These are phyloP conservation scores for Olyra latifolia DNA, from an alignment of 176 grass and related monocot genomes.

Conservation along the genomic window DNA sequence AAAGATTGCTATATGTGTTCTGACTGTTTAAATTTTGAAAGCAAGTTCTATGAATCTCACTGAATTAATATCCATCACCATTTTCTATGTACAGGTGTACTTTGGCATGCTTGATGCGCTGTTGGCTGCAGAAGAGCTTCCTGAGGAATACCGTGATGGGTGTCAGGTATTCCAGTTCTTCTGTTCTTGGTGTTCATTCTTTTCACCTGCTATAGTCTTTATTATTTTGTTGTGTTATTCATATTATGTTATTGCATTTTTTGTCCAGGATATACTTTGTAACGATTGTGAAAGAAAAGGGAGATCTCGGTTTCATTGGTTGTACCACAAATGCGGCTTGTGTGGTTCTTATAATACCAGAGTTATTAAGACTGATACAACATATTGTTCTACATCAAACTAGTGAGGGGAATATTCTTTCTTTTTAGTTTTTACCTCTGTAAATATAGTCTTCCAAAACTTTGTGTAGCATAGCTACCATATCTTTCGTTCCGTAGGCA, in stretches of 20 bases:
- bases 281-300: slow-evolving; percentile 94
- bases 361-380: slow-evolving; percentile 82
- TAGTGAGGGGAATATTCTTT: slow-evolving; percentile 30
- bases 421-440: slow-evolving; percentile 32
- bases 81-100: slow-evolving; percentile 68
- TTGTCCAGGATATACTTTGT: slow-evolving; percentile 80
- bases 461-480: slow-evolving; percentile 35
- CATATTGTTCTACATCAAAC: slow-evolving; percentile 58
- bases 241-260: slow-evolving; percentile 10
- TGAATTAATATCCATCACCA: not conserved
- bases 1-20: not conserved
- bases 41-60: not conserved
- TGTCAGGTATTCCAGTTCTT: slow-evolving; percentile 71
- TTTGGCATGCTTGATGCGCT: slow-evolving; percentile 99
- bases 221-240: slow-evolving; percentile 20
- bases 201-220: not conserved
- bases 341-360: slow-evolving; percentile 98
- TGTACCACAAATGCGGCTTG: slow-evolving; percentile 87
- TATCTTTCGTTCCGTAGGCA: slow-evolving; percentile 39
- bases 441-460: slow-evolving; percentile 48
- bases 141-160: slow-evolving; percentile 84
- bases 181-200: slow-evolving; percentile 21
- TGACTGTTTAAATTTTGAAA: slow-evolving; percentile 11
- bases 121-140: slow-evolving; percentile 92
- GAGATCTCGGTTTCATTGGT: slow-evolving; percentile 84